Percentiles rank a stretch among this genome's conserved stretches.
Conservation (phyloP, 805 yeast species). For the Candida nemodendra region DNA sequence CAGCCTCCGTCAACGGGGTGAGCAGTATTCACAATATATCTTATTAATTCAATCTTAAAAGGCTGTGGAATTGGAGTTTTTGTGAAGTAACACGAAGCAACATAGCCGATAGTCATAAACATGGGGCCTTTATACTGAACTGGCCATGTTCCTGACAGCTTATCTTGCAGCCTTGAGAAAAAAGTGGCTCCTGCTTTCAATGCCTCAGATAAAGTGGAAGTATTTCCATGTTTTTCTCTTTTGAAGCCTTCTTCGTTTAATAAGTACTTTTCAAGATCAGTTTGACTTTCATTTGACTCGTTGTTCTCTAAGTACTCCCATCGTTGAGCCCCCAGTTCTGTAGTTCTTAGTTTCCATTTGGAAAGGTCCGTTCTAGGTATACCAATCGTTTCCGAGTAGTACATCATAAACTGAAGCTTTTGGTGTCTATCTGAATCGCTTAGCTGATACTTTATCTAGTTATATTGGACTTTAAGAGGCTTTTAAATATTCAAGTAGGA, state of each 20-base stretch:
- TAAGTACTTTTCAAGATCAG: slow-evolving; percentile 55
- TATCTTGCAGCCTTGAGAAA: slow-evolving; percentile 68
- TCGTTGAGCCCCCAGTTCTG: slow-evolving; percentile 70
- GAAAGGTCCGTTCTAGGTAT: slow-evolving; percentile 64
- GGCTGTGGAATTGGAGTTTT: slow-evolving; percentile 66
- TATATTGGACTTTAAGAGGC: too few species aligned
- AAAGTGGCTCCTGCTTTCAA: slow-evolving; percentile 75
- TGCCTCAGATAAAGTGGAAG: slow-evolving; percentile 47
- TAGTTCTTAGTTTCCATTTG: slow-evolving; percentile 73
- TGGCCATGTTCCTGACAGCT: slow-evolving; percentile 80
- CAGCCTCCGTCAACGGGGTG: slow-evolving; percentile 99
- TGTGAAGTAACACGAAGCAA: slow-evolving; percentile 70
- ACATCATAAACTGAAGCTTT: too few species aligned
- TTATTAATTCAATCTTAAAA: slow-evolving; percentile 63
- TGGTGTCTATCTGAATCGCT: too few species aligned
- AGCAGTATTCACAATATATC: slow-evolving; percentile 87
- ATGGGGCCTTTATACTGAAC: slow-evolving; percentile 96
- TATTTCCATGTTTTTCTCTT: slow-evolving; percentile 6
- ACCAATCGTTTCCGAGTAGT: slow-evolving; percentile 70
- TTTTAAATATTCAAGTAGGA: too few species aligned
- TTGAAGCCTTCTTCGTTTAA: slow-evolving; percentile 23
- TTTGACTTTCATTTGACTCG: slow-evolving; percentile 48
- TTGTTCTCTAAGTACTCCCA: slow-evolving; percentile 66
- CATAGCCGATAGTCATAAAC: slow-evolving; percentile 92
- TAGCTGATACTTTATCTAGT: too few species aligned